Evolutionary conservation across 208 protist species (phyloP).

Genomic region (Leishmania lainsoni): DNA sequence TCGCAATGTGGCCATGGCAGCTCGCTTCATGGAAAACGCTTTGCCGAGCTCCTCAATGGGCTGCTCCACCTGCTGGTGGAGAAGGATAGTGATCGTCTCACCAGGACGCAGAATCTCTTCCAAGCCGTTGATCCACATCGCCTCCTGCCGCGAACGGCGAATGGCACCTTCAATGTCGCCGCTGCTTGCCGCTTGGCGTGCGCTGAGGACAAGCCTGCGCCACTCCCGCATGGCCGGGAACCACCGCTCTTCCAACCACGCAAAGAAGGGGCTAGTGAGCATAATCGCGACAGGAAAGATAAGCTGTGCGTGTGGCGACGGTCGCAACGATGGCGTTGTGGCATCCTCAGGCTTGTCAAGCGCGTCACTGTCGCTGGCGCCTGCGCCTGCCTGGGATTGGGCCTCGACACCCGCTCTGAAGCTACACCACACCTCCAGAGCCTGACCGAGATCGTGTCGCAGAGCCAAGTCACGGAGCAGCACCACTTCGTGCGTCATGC

Average conservation of each 20-base stretch:
- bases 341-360: not conserved
- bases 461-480: constrained; percentile 45
- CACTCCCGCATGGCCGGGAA: constrained; percentile 71
- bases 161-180: constrained; percentile 46
- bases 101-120: constrained; percentile 68
- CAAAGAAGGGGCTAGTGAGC: constrained; percentile 51
- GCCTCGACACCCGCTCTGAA: constrained; percentile 28
- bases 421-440: constrained; percentile 36
- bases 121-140: constrained; percentile 44
- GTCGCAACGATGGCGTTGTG: not conserved
- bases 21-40: constrained; percentile 29
- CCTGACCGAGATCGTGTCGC: constrained; percentile 39
- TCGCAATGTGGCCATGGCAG: constrained; percentile 37
- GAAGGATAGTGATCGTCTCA: constrained; percentile 60
- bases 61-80: constrained; percentile 43
- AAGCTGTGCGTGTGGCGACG: too few species aligned
- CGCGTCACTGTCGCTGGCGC: not conserved
- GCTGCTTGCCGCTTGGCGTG: constrained; percentile 31
- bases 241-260: constrained; percentile 69
- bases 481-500: constrained; percentile 48
- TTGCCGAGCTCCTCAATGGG: constrained; percentile 45
- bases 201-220: constrained; percentile 40
- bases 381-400: not conserved
- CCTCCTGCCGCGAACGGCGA: constrained; percentile 36
- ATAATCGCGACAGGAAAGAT: constrained; percentile 21